These are phyloP conservation scores for Astragalus membranaceus DNA, from an alignment of 306 rosid genomes.

Conservation along the genomic window DNA sequence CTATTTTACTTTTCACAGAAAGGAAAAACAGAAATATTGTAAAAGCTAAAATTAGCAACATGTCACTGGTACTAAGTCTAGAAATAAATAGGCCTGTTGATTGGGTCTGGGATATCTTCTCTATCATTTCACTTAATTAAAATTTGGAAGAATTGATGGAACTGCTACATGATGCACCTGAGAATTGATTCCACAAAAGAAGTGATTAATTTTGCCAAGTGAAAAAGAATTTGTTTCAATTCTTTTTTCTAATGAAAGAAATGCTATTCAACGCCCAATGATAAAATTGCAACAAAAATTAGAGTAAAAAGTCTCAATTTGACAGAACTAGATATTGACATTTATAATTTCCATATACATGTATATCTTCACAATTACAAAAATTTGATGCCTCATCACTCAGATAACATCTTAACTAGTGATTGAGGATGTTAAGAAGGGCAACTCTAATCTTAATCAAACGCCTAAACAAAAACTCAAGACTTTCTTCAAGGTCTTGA, in stretches of 20 bases:
- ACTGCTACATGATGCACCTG: too few relatives aligned
- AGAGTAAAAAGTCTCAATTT: background rate
- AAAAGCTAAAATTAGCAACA: too few relatives aligned
- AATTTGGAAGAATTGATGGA: background rate
- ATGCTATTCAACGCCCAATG: background rate
- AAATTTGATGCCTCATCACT: too few relatives aligned
- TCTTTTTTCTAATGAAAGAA: background rate
- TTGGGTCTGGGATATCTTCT: background rate
- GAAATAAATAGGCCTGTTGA: background rate
- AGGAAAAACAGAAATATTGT: too few relatives aligned
- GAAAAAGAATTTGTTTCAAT: background rate
- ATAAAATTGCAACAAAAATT: background rate
- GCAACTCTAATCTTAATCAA: slow-evolving; percentile 17
- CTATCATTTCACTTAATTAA: background rate
- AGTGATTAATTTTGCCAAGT: background rate
- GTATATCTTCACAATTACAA: background rate
- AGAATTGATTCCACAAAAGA: too few relatives aligned
- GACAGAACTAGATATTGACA: background rate
- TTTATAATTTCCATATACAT: background rate
- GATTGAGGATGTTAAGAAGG: too few relatives aligned
- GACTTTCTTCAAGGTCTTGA: too few relatives aligned
- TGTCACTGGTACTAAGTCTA: too few relatives aligned
- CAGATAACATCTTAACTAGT: too few relatives aligned
- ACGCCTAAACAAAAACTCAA: slow-evolving; percentile 1
- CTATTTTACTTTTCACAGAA: too few relatives aligned